These are phyloP conservation scores for Claviceps sp. DNA, from an alignment of 2,329 filamentous ascomycete species.

Conservation along the genomic window DNA sequence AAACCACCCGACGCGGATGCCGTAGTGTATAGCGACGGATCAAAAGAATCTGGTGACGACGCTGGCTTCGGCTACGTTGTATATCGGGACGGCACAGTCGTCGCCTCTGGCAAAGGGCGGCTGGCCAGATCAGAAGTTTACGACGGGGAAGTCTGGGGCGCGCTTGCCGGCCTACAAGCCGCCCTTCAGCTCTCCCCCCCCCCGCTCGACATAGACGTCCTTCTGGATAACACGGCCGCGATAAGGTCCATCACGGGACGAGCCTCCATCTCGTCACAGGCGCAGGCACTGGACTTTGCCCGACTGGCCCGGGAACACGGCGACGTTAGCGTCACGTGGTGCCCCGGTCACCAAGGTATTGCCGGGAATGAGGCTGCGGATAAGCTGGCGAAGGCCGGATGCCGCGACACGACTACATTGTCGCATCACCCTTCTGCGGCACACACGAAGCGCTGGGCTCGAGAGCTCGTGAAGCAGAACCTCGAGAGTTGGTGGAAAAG, in stretches of 20 bases:
- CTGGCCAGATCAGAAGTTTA: background rate
- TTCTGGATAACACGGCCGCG: background rate
- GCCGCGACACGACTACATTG: too few species aligned
- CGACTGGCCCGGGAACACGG: background rate
- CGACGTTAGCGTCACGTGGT: background rate
- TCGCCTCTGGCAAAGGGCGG: background rate
- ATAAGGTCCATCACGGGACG: background rate
- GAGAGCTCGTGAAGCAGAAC: too few species aligned
- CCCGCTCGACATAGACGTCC: background rate
- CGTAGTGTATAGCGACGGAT: background rate
- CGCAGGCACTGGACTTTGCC: background rate
- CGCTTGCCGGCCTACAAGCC: background rate
- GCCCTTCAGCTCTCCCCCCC: background rate
- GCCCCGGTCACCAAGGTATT: background rate
- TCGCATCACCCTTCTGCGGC: too few species aligned
- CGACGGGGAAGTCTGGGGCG: background rate
- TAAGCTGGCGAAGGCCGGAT: background rate
- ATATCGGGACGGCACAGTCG: background rate
- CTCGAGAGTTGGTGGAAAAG: too few species aligned
- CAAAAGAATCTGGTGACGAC: background rate
- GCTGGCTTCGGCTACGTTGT: background rate
- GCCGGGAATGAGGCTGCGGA: constrained; percentile 4
- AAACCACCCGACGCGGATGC: background rate
- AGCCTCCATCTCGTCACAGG: background rate
- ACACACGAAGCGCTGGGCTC: too few species aligned